A percentile compares a stretch with the other conserved stretches of the same genome.
phyloP scores from a whole-genome alignment of 139 green algal genomes.

The Diplosphaera chodatii region DNA sequence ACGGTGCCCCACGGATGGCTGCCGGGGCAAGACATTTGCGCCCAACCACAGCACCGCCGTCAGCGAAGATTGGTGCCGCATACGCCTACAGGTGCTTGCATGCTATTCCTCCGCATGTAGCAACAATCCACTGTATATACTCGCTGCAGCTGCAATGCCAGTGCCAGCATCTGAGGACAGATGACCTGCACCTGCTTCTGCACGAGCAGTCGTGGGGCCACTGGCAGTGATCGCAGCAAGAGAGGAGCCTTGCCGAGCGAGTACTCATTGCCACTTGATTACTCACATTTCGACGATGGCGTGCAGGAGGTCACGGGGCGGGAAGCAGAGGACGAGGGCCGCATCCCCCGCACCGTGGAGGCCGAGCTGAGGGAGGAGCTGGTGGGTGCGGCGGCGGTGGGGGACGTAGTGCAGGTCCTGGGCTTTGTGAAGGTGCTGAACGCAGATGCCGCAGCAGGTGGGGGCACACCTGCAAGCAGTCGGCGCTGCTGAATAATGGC shows the following conservation, averaged over 20 bases:
- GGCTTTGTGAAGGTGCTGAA: slow-evolving; percentile 67
- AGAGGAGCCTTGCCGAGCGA: no score
- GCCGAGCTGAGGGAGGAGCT: slow-evolving; percentile 85
- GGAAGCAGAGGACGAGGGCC: slow-evolving; percentile 30
- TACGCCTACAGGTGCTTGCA: slow-evolving; percentile 48
- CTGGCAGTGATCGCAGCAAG: no score
- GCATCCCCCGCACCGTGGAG: slow-evolving; percentile 56
- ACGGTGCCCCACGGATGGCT: slow-evolving; percentile 51
- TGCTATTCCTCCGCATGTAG: no score
- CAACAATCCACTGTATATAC: no score
- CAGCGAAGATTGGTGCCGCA: slow-evolving; percentile 78
- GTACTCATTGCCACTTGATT: no score
- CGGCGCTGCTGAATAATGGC: no score
- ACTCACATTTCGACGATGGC: background rate
- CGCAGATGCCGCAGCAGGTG: slow-evolving; percentile 16
- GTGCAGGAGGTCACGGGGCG: slow-evolving; percentile 49
- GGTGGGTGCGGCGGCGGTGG: slow-evolving; percentile 56
- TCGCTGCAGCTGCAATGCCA: no score
- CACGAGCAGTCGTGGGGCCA: no score
- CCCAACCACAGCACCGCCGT: slow-evolving; percentile 34
- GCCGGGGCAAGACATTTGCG: slow-evolving; percentile 60
- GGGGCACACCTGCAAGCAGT: no score
- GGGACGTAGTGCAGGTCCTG: slow-evolving; percentile 75
- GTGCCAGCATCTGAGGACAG: no score
- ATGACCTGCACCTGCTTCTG: no score